Evolutionary conservation across 2,329 filamentous ascomycete genomes (phyloP).

Genomic region (Clarireedia monteithiana): DNA sequence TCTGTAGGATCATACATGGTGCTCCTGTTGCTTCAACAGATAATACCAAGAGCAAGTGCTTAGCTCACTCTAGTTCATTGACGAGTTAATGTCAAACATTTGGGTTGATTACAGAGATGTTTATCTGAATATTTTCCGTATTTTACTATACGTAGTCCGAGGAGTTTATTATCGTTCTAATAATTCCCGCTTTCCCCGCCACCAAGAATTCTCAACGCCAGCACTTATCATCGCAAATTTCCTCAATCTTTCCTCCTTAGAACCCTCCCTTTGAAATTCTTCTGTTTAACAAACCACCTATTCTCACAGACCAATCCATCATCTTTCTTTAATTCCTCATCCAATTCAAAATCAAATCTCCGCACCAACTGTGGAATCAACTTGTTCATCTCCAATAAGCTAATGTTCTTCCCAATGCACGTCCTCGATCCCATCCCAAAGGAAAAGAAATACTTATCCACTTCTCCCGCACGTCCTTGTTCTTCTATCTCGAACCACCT

Average conservation of each 20-base stretch:
- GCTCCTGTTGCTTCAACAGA: too few relatives aligned
- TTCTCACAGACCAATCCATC: constrained; percentile 16
- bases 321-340: constrained; percentile 9
- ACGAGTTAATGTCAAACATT: too few relatives aligned
- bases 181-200: too few relatives aligned
- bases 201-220: too few relatives aligned
- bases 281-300: constrained; percentile 27
- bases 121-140: too few relatives aligned
- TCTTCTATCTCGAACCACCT: constrained; percentile 37
- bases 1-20: too few relatives aligned
- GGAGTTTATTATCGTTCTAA: too few relatives aligned
- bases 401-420: constrained; percentile 38
- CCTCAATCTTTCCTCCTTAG: constrained; percentile 2
- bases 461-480: constrained; percentile 38
- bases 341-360: constrained; percentile 25
- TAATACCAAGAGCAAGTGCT: too few relatives aligned
- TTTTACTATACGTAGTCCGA: too few relatives aligned
- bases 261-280: constrained; percentile 20
- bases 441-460: constrained; percentile 35
- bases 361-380: constrained; percentile 33
- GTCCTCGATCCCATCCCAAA: constrained; percentile 36
- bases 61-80: too few relatives aligned
- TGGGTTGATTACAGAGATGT: too few relatives aligned
- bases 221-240: too few relatives aligned
- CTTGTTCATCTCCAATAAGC: constrained; percentile 37